phyloP scores from a whole-genome alignment of 2,329 filamentous ascomycete genomes.

The Arthrobotrys entomopaga region DNA sequence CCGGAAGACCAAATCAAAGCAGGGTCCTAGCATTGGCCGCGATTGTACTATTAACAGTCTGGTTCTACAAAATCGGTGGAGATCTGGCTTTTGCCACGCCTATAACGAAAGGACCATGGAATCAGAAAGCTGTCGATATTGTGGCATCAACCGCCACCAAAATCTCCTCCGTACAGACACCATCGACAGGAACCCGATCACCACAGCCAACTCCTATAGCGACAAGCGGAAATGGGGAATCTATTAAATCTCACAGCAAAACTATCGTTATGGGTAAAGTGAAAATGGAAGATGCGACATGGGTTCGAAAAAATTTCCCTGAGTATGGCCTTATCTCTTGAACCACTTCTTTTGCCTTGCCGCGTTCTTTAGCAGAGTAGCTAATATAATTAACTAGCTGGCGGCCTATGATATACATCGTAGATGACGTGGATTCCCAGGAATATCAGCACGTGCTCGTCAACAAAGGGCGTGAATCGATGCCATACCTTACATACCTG shows the following conservation, averaged over 20 bases:
- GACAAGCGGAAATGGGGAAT: no score
- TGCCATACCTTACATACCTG: slow-evolving; percentile 72
- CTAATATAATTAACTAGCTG: slow-evolving; percentile 24
- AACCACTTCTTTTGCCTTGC: background rate
- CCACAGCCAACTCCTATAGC: no score
- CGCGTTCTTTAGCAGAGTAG: background rate
- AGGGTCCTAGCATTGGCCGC: no score
- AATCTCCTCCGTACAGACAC: no score
- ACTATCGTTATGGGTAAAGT: slow-evolving; percentile 43
- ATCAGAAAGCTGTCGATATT: no score
- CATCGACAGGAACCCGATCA: no score
- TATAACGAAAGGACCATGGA: no score
- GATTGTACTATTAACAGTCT: no score
- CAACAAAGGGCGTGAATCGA: slow-evolving; percentile 72
- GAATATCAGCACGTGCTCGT: slow-evolving; percentile 65
- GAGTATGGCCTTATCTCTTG: slow-evolving; percentile 3
- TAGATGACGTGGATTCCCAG: slow-evolving; percentile 63
- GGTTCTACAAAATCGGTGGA: no score
- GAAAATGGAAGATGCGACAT: slow-evolving; percentile 26
- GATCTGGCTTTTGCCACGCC: no score
- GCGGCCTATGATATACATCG: slow-evolving; percentile 66
- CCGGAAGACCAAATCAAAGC: no score
- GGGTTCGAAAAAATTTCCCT: slow-evolving; percentile 33
- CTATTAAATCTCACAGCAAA: slow-evolving; percentile 4
- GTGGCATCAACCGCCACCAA: no score